These are phyloP conservation scores for Cydonia oblonga DNA, from an alignment of 331 rosid species.

Conservation along the genomic window DNA sequence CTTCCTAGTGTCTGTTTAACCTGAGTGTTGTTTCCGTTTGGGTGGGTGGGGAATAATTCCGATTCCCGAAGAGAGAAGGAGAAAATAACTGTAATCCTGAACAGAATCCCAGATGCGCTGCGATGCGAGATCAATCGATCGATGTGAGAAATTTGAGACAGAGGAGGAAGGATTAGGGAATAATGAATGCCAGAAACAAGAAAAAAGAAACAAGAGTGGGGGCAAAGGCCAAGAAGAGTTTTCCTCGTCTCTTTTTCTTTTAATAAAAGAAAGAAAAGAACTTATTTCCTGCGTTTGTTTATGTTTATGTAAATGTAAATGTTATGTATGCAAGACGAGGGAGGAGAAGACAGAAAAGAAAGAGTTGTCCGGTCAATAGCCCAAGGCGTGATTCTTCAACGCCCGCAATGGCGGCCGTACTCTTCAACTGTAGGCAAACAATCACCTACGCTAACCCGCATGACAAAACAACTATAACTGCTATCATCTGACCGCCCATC, in stretches of 20 bases:
- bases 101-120: neutral
- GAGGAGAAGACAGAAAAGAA: neutral
- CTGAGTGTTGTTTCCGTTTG: neutral
- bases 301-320: too few relatives aligned
- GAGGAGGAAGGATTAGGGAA: neutral
- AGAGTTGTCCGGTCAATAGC: conserved; percentile 12
- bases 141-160: neutral
- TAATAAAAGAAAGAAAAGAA: too few relatives aligned
- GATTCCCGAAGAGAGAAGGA: neutral
- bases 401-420: conserved; percentile 1
- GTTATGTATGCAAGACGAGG: neutral
- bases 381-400: neutral
- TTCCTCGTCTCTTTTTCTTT: too few relatives aligned
- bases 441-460: neutral
- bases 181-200: neutral
- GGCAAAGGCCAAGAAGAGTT: too few relatives aligned
- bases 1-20: neutral
- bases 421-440: neutral
- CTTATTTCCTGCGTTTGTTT: too few relatives aligned
- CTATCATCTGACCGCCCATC: neutral
- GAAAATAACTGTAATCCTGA: neutral
- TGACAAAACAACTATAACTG: neutral
- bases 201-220: neutral
- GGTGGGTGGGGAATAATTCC: too few relatives aligned
- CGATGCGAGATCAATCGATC: neutral